phyloP scores from a whole-genome alignment of 169 alveolate species.

The Cryptosporidium sp. region DNA sequence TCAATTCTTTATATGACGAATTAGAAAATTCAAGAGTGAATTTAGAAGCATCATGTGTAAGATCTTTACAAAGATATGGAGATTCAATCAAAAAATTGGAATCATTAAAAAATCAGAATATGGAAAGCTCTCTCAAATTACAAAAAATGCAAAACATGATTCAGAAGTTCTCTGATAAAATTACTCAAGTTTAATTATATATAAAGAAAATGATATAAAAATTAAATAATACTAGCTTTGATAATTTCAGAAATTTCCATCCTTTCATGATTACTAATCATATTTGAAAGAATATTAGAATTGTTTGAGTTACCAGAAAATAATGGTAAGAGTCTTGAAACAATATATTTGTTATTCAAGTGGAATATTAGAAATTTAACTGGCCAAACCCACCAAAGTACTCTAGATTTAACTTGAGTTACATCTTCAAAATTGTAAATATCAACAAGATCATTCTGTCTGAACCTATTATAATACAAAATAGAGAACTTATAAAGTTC shows the following conservation, averaged over 20 bases:
- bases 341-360: conserved; percentile 30
- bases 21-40: conserved; percentile 65
- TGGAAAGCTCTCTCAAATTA: conserved; percentile 29
- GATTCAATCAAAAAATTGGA: conserved; percentile 52
- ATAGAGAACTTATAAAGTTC: conserved; percentile 46
- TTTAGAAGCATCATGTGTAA: conserved; percentile 55
- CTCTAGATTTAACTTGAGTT: conserved; percentile 44
- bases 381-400: conserved; percentile 76
- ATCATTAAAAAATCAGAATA: conserved; percentile 41
- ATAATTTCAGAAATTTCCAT: conserved; percentile 55
- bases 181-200: conserved; percentile 26
- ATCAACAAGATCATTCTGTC: conserved; percentile 54
- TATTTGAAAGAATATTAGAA: conserved; percentile 29
- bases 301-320: conserved; percentile 67
- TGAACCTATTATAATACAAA: conserved; percentile 27
- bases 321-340: conserved; percentile 53
- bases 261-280: conserved; percentile 37
- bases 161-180: conserved; percentile 48
- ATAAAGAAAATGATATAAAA: neutral
- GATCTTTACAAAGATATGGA: conserved; percentile 46
- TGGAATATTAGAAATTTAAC: conserved; percentile 40
- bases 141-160: conserved; percentile 63
- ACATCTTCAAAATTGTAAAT: conserved; percentile 39
- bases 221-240: conserved; percentile 32
- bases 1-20: conserved; percentile 64